Base-by-base conservation (phyloP, 176 grass and related monocot genomes). In the Oryza meridionalis region DNA sequence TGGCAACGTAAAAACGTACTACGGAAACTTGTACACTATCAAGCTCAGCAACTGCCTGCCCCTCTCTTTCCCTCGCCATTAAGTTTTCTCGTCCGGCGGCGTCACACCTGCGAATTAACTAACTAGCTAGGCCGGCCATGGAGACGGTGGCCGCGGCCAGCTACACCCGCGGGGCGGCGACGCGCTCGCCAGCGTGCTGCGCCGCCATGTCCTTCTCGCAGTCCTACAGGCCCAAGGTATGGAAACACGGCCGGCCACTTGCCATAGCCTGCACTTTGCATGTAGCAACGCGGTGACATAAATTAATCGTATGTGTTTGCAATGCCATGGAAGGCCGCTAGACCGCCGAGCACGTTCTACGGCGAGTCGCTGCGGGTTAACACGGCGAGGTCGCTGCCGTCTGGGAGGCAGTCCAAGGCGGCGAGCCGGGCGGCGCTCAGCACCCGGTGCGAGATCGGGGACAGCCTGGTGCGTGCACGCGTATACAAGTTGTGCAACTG, bases 371-470 rank as follows among this genome's bases (percentile, higher is more conserved):
- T 96, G 74, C 86, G 86, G 43, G 86, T 87, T 58, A 85, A 73
- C 80, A 65, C 87, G 62, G 73, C 73, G 51, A 83, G 83, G 35
- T 74, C 89, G 46, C 61, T 82, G 0, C 22, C 80, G 25, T 11
- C 74, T 1, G 51, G 51, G 24, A 87, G 85, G 89, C 87, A 79
- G 72, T 84, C 88, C 46, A 92, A 50, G 75, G 71, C 81, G 17
- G 43, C 29, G 24, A 87, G 88, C 77, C 80, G 78, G 17, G 86
- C 97, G 27, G 83, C 86, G 31, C 83, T 99, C 67, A 77, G 1
- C 77, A 25, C 85, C 78, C 94, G 92, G 55, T 96, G 93, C 75
- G 96, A 94, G 87, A 90, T 99, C 64, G 96, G 96, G 2, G 93
- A 99, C 63, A 96, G 88, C 75, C 77, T 99, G 91, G 91, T 97